Conservation (phyloP, 495 filamentous ascomycete species). For the Penicillium ucsense region DNA sequence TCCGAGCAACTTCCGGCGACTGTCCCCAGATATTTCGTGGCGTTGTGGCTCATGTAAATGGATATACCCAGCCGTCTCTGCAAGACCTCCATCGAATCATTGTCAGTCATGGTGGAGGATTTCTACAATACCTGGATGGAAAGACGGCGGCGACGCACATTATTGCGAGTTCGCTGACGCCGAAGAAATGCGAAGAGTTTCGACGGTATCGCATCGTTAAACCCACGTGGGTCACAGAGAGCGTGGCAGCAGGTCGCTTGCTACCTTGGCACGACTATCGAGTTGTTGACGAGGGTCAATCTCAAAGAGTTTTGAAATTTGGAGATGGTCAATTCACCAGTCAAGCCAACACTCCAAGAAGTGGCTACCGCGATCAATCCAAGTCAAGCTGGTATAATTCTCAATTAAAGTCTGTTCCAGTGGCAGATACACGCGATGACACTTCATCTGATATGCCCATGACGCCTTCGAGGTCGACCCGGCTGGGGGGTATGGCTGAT, state of each 20-base stretch:
- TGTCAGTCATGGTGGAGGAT: conserved; percentile 83
- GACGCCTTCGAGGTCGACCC: conserved; percentile 3
- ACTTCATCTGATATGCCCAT: neutral
- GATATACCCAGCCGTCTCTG: conserved; percentile 85
- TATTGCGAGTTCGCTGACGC: conserved; percentile 79
- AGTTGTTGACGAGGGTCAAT: conserved; percentile 67
- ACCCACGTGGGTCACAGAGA: conserved; percentile 93
- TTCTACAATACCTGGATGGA: conserved; percentile 87
- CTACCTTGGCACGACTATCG: conserved; percentile 79
- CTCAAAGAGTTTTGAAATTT: conserved; percentile 71
- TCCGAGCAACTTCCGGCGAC: conserved; percentile 54
- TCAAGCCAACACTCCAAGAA: conserved; percentile 45
- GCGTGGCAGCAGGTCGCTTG: conserved; percentile 66
- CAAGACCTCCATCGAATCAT: conserved; percentile 80
- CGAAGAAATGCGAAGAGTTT: conserved; percentile 86
- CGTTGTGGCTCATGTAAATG: conserved; percentile 80
- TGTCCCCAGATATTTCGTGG: conserved; percentile 82
- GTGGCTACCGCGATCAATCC: conserved; percentile 66
- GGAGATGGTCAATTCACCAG: conserved; percentile 58
- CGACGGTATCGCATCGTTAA: conserved; percentile 81
- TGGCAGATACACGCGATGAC: conserved; percentile 3
- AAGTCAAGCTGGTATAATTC: conserved; percentile 68
- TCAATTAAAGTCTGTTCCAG: conserved; percentile 43
- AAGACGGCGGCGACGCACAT: conserved; percentile 94
- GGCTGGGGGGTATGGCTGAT: neutral